A percentile compares a stretch with the other conserved stretches of the same genome.
phyloP scores from a whole-genome alignment of 2,329 filamentous ascomycete species.

The Atkinsonella texensis region DNA sequence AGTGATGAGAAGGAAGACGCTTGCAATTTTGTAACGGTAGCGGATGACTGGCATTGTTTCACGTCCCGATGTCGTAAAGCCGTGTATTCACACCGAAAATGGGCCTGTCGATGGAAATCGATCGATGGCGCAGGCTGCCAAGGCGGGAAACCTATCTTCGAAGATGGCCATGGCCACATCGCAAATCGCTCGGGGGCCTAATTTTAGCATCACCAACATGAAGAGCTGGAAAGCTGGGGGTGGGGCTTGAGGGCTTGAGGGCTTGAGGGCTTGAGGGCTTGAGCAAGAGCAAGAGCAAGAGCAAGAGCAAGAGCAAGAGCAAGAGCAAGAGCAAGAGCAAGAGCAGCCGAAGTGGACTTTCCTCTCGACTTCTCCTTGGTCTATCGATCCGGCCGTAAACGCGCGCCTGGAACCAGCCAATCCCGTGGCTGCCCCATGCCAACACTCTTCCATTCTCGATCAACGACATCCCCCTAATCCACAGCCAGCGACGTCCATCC shows the following conservation, averaged over 20 bases:
- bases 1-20: neutral
- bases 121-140: neutral
- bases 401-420: conserved; percentile 5
- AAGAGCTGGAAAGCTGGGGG: neutral
- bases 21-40: neutral
- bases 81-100: conserved; percentile 3
- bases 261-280: too few species aligned
- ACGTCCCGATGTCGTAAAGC: neutral
- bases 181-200: neutral
- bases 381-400: neutral
- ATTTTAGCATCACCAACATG: neutral
- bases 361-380: too few species aligned
- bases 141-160: neutral
- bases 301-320: too few species aligned
- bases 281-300: too few species aligned
- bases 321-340: too few species aligned
- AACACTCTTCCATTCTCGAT: conserved; percentile 2
- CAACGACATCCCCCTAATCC: neutral
- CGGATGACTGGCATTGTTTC: neutral
- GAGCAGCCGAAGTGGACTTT: neutral
- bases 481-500: neutral
- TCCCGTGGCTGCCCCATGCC: neutral
- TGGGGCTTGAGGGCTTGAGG: neutral
- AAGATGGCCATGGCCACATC: neutral
- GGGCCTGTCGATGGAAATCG: neutral